Evolutionary conservation across 176 grass and related monocot species (phyloP).

Genomic region (Puccinellia tenuiflora): DNA sequence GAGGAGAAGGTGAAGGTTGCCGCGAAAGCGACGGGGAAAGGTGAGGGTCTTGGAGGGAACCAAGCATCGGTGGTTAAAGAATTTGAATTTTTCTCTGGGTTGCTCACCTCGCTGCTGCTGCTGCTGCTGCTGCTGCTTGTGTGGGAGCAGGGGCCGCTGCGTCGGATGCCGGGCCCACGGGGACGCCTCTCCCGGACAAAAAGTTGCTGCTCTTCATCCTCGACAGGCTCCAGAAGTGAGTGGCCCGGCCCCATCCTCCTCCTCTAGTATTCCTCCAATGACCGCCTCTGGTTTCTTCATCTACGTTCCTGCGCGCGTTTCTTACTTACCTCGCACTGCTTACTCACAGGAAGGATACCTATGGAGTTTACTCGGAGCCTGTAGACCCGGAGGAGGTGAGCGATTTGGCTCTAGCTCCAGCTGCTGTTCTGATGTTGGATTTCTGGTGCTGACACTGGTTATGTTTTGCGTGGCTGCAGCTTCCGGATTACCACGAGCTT

Average conservation of each 20-base stretch:
- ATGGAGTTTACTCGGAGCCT: conserved; percentile 60
- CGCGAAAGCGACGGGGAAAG: conserved; percentile 58
- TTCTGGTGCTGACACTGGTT: neutral
- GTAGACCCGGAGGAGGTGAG: conserved; percentile 64
- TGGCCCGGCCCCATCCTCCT: conserved; percentile 49
- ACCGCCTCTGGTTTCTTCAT: conserved; percentile 10
- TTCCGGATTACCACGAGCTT: conserved; percentile 66
- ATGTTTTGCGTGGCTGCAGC: conserved; percentile 40
- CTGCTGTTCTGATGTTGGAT: neutral
- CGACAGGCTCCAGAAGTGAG: conserved; percentile 71
- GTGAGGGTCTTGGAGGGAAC: conserved; percentile 60
- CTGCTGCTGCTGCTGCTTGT: conserved; percentile 21
- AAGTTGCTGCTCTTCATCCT: conserved; percentile 66
- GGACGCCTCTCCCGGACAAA: conserved; percentile 59
- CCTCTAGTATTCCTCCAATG: conserved; percentile 28
- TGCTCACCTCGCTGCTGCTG: conserved; percentile 20
- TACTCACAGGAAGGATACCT: conserved; percentile 69
- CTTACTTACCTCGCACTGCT: conserved; percentile 6
- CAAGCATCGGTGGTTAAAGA: conserved; percentile 39
- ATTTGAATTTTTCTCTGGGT: conserved; percentile 38
- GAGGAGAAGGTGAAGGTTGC: conserved; percentile 24
- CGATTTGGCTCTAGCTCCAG: neutral
- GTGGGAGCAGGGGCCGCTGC: conserved; percentile 48
- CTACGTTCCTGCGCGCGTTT: neutral
- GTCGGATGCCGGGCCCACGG: conserved; percentile 46